Evolutionary conservation across 2,329 filamentous ascomycete genomes (phyloP).

Genomic region (Pochonia chlamydosporia): DNA sequence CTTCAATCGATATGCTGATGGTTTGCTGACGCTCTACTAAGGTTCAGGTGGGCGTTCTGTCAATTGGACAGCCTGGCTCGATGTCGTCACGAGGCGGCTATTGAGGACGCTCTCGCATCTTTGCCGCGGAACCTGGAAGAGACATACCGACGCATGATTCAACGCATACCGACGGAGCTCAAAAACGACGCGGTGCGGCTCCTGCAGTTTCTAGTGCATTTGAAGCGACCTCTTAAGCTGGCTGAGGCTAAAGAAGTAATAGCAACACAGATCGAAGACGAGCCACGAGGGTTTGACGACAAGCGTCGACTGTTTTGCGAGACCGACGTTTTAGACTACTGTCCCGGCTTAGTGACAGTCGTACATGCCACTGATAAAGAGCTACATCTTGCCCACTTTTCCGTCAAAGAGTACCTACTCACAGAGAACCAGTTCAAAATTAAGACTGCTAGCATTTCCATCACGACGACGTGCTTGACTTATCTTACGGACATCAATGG

Average conservation of each 20-base stretch:
- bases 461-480: conserved; percentile 15
- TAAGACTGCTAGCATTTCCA: conserved; percentile 9
- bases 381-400: conserved; percentile 19
- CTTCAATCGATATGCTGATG: neutral
- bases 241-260: conserved; percentile 16
- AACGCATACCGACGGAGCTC: conserved; percentile 9
- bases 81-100: conserved; percentile 9
- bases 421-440: conserved; percentile 1
- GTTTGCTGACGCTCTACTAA: conserved; percentile 2
- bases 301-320: conserved; percentile 3
- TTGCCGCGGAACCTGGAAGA: conserved; percentile 16
- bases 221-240: conserved; percentile 11
- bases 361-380: conserved; percentile 3
- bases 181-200: conserved; percentile 14
- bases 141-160: conserved; percentile 16
- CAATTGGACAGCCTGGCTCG: conserved; percentile 19
- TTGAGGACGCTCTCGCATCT: conserved; percentile 6
- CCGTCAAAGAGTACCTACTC: conserved; percentile 19
- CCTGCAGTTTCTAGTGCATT: conserved; percentile 16
- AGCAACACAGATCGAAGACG: conserved; percentile 12
- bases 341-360: conserved; percentile 12
- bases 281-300: conserved; percentile 8
- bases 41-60: conserved; percentile 22
- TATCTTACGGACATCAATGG: conserved; percentile 14
- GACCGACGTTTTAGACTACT: conserved; percentile 8